A percentile compares a stretch with the other conserved stretches of the same genome.
These are phyloP conservation scores for Ophiobolus disseminans DNA, from an alignment of 2,329 filamentous ascomycete species.

Conservation along the genomic window DNA sequence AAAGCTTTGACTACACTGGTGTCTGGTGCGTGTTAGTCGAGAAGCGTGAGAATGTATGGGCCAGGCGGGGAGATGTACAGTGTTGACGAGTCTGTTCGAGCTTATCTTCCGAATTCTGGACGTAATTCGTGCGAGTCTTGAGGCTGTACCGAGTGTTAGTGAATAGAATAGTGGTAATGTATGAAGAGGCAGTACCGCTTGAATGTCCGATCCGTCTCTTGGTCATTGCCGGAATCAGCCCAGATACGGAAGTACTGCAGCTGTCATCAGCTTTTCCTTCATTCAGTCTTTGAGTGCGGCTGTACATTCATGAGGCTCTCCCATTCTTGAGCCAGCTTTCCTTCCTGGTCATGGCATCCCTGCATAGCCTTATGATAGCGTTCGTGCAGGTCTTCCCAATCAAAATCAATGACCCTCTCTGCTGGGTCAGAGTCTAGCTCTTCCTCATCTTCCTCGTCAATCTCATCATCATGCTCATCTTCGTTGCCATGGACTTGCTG, in stretches of 20 bases:
- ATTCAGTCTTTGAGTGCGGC: neutral
- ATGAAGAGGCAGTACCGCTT: conserved; percentile 65
- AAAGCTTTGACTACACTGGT: conserved; percentile 57
- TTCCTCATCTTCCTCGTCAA: conserved; percentile 14
- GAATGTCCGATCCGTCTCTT: conserved; percentile 77
- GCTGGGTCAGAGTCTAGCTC: conserved; percentile 36
- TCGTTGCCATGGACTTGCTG: conserved; percentile 22
- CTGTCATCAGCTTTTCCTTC: neutral
- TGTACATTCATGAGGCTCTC: conserved; percentile 54
- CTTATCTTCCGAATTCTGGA: conserved; percentile 74
- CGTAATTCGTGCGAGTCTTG: conserved; percentile 78
- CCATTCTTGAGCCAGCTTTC: conserved; percentile 71
- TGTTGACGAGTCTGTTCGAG: conserved; percentile 79
- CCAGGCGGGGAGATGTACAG: conserved; percentile 71
- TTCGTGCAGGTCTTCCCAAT: conserved; percentile 79
- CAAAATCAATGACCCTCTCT: conserved; percentile 61
- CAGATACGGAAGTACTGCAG: conserved; percentile 80
- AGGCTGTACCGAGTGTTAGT: conserved; percentile 59
- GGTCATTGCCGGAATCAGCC: conserved; percentile 73
- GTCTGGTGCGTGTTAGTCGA: conserved; percentile 40
- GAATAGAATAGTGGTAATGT: neutral
- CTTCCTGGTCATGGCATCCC: conserved; percentile 69
- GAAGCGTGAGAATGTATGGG: neutral
- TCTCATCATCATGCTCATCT: conserved; percentile 14
- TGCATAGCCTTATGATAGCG: conserved; percentile 72